A percentile compares a stretch with the other conserved stretches of the same genome.
Evolutionary conservation across 129 eudicot species (phyloP).

Genomic region (Chrysanthemum seticuspe): DNA sequence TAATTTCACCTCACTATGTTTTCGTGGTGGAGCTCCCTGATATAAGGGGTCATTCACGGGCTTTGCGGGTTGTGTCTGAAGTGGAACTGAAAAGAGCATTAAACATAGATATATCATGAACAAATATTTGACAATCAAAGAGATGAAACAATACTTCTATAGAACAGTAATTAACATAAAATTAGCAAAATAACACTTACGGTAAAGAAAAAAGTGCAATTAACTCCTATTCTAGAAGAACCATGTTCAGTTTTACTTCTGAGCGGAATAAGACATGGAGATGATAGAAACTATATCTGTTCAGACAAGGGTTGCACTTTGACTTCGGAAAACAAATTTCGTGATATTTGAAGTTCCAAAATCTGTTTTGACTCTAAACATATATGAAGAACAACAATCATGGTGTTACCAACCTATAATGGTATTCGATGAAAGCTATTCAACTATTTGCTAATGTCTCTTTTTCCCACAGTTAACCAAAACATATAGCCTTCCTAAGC

Average conservation of each 20-base stretch:
- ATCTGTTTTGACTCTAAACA: too few relatives aligned
- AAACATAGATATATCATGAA: not conserved
- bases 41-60: conserved; percentile 69
- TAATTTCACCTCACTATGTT: conserved; percentile 56
- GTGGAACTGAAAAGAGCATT: conserved; percentile 54
- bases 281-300: too few relatives aligned
- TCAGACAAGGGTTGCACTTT: too few relatives aligned
- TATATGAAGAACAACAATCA: too few relatives aligned
- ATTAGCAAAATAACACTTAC: not conserved
- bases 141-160: conserved; percentile 4
- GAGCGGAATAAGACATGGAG: too few relatives aligned
- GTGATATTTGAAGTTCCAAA: too few relatives aligned
- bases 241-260: not conserved
- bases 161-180: not conserved
- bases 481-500: too few relatives aligned
- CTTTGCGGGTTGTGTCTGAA: conserved; percentile 51
- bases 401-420: too few relatives aligned
- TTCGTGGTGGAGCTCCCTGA: conserved; percentile 69
- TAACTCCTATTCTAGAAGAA: not conserved
- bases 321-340: too few relatives aligned
- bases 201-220: not conserved
- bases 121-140: not conserved
- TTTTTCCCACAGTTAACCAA: too few relatives aligned
- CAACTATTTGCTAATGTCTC: too few relatives aligned
- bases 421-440: too few relatives aligned